Evolutionary conservation across 2,329 filamentous ascomycete species (phyloP).

Genomic region (Pseudogymnoascus sp.): DNA sequence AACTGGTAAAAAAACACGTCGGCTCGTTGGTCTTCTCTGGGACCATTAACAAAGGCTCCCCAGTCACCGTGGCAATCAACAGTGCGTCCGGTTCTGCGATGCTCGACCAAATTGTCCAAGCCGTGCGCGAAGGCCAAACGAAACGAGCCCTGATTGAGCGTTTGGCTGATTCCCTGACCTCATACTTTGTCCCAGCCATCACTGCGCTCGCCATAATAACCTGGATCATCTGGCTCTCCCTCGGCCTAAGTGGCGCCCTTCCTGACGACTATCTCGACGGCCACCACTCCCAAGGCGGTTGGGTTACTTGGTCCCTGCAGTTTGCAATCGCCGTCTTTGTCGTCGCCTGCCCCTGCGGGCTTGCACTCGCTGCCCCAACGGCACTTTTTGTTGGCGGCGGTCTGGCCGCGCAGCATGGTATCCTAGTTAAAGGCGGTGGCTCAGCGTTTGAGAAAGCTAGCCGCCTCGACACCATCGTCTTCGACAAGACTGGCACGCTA

Average conservation of each 20-base stretch:
- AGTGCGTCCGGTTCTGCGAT: slow-evolving; percentile 59
- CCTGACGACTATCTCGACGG: slow-evolving; percentile 47
- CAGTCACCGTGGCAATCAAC: slow-evolving; percentile 56
- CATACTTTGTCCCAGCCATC: slow-evolving; percentile 66
- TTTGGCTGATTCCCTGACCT: slow-evolving; percentile 60
- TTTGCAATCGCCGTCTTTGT: slow-evolving; percentile 63
- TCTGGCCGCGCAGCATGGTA: slow-evolving; percentile 48
- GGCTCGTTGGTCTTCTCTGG: slow-evolving; percentile 65
- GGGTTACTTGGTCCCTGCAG: slow-evolving; percentile 66
- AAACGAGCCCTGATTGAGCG: slow-evolving; percentile 65
- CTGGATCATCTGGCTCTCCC: slow-evolving; percentile 60
- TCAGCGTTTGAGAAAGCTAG: slow-evolving; percentile 54
- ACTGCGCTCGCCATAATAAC: slow-evolving; percentile 59
- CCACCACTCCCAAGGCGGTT: slow-evolving; percentile 45
- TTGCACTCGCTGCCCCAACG: slow-evolving; percentile 52
- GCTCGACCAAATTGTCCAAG: slow-evolving; percentile 67
- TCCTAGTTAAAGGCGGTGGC: slow-evolving; percentile 51
- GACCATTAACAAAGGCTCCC: slow-evolving; percentile 46
- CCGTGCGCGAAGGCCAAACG: slow-evolving; percentile 67
- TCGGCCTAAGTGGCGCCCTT: slow-evolving; percentile 52
- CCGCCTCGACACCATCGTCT: slow-evolving; percentile 47
- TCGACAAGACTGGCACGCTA: slow-evolving; percentile 55
- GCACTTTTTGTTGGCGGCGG: slow-evolving; percentile 52
- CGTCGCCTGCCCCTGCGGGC: slow-evolving; percentile 53
- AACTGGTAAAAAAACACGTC: slow-evolving; percentile 50